A percentile compares a stretch with the other conserved stretches of the same genome.
Conservation (phyloP, 768 basidiomycete species). For the Tricholoma saponaceum region DNA sequence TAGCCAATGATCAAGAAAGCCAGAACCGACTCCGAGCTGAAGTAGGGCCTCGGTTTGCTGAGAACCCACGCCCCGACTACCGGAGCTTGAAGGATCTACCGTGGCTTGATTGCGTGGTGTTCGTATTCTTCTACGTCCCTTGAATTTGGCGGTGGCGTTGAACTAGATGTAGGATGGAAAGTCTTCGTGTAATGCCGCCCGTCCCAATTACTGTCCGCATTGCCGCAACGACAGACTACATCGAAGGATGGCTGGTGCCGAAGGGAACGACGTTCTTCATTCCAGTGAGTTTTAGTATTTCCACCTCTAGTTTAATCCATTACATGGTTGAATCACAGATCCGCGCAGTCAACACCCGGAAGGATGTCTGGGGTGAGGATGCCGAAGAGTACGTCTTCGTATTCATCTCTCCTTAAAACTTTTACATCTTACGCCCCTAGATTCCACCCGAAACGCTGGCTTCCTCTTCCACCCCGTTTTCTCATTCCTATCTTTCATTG, state of each 20-base stretch:
- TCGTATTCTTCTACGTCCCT: background rate
- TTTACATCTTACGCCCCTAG: slow-evolving; percentile 16
- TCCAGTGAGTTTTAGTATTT: slow-evolving; percentile 24
- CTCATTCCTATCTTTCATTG: slow-evolving; percentile 36
- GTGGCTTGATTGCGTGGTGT: slow-evolving; percentile 41
- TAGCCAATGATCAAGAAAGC: slow-evolving; percentile 44
- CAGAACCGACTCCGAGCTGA: slow-evolving; percentile 54
- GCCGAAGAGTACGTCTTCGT: slow-evolving; percentile 37
- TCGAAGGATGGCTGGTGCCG: slow-evolving; percentile 42
- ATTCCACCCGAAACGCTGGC: slow-evolving; percentile 46
- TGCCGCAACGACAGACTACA: slow-evolving; percentile 32
- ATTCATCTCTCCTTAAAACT: background rate
- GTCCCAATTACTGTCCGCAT: slow-evolving; percentile 36
- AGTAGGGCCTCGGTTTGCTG: slow-evolving; percentile 34
- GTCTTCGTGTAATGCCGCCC: slow-evolving; percentile 38
- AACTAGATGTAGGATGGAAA: slow-evolving; percentile 32
- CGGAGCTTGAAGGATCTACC: slow-evolving; percentile 33
- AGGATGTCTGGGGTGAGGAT: slow-evolving; percentile 46
- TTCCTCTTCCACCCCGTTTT: slow-evolving; percentile 33
- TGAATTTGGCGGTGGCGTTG: background rate
- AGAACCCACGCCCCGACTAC: slow-evolving; percentile 34
- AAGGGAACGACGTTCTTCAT: slow-evolving; percentile 42
- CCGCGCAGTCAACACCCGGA: slow-evolving; percentile 47
- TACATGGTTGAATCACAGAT: slow-evolving; percentile 26
- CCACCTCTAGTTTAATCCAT: background rate